Evolutionary conservation across 2,329 filamentous ascomycete species (phyloP).

Genomic region (Xylariaceae sp.): DNA sequence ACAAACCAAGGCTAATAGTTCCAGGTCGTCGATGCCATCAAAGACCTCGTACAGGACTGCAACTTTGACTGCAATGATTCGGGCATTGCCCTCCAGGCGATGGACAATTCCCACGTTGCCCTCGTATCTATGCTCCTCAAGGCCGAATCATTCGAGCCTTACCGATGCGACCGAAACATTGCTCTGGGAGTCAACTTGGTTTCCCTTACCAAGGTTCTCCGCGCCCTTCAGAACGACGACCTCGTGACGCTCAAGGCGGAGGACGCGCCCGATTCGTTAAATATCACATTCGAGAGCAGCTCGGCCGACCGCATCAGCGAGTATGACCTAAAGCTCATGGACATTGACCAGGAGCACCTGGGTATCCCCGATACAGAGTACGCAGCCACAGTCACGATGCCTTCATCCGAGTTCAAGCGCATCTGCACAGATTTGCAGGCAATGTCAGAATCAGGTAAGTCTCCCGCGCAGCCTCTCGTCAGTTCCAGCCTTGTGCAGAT

Average conservation of each 20-base stretch:
- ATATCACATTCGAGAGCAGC: constrained; percentile 88
- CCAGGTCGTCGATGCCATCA: constrained; percentile 97
- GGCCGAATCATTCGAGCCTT: constrained; percentile 88
- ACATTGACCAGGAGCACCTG: constrained; percentile 99
- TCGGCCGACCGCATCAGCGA: constrained; percentile 90
- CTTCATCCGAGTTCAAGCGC: constrained; percentile 81
- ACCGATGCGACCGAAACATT: constrained; percentile 98
- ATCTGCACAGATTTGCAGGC: constrained; percentile 90
- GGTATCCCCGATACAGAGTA: constrained; percentile 99
- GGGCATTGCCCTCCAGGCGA: constrained; percentile 94
- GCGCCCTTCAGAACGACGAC: constrained; percentile 89
- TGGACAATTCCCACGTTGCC: constrained; percentile 99
- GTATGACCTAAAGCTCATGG: constrained; percentile 99
- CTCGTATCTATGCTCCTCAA: constrained; percentile 99
- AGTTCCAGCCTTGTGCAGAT: not conserved
- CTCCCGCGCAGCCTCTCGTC: not conserved
- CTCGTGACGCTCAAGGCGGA: constrained; percentile 94
- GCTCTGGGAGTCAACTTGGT: constrained; percentile 95
- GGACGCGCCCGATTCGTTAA: constrained; percentile 91
- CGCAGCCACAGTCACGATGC: constrained; percentile 84
- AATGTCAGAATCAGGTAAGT: constrained; percentile 90
- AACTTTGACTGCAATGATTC: constrained; percentile 99
- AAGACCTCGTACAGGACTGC: constrained; percentile 98
- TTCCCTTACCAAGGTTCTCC: constrained; percentile 94
- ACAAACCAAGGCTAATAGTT: constrained; percentile 17